A percentile compares a stretch with the other conserved stretches of the same genome.
Conservation (phyloP, 2,329 filamentous ascomycete genomes). For the Samsoniella hepiali region DNA sequence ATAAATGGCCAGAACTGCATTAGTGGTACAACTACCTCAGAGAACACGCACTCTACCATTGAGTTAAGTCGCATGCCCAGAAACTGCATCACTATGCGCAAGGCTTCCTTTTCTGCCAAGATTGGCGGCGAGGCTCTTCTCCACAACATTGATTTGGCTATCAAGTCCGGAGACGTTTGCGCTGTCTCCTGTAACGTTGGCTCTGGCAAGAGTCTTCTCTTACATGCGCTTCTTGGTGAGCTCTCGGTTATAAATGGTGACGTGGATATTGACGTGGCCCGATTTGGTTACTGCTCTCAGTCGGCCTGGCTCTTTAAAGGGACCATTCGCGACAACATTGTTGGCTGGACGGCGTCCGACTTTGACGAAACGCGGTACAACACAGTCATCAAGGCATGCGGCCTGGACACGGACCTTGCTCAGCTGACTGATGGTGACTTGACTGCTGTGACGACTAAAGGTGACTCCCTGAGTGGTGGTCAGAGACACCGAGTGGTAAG, state of each 20-base stretch:
- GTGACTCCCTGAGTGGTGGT: slow-evolving; percentile 21
- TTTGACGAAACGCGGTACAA: slow-evolving; percentile 22
- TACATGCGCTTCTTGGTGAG: slow-evolving; percentile 22
- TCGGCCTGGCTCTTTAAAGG: slow-evolving; percentile 22
- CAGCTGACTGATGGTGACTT: slow-evolving; percentile 20
- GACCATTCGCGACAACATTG: slow-evolving; percentile 21
- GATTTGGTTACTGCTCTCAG: slow-evolving; percentile 22
- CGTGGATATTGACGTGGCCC: background rate
- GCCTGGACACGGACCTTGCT: slow-evolving; percentile 19
- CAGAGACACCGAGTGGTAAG: slow-evolving; percentile 25
- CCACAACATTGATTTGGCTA: slow-evolving; percentile 10
- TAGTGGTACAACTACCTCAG: background rate
- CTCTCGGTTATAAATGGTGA: slow-evolving; percentile 9
- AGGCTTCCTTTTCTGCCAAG: slow-evolving; percentile 12
- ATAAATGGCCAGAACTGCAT: background rate
- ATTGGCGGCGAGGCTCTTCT: slow-evolving; percentile 12
- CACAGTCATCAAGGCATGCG: slow-evolving; percentile 18
- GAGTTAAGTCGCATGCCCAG: background rate
- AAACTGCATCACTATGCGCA: background rate
- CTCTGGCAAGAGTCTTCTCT: slow-evolving; percentile 22
- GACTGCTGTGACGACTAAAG: slow-evolving; percentile 18
- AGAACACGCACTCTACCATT: background rate
- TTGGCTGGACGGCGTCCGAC: slow-evolving; percentile 9
- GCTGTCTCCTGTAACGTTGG: slow-evolving; percentile 24
- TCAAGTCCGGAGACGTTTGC: slow-evolving; percentile 16